Conservation (phyloP, 352 stramenopile genomes). For the Phytopythium ostracodes region DNA sequence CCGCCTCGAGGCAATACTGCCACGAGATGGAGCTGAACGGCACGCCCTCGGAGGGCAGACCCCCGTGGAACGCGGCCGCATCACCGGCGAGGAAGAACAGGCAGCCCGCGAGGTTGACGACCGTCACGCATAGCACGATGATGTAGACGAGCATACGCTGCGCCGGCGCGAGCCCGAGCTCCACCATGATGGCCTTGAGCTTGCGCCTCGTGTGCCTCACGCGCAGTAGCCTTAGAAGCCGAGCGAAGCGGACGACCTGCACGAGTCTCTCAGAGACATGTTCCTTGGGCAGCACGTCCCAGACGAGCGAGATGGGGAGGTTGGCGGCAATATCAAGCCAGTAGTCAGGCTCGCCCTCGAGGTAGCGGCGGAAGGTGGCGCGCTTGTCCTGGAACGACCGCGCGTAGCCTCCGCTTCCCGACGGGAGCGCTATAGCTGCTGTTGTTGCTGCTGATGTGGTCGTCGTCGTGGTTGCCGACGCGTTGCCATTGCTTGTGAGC, state of each 20-base stretch:
- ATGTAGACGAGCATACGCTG: constrained; percentile 49
- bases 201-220: constrained; percentile 32
- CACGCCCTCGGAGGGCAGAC: constrained; percentile 30
- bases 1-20: constrained; percentile 41
- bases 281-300: constrained; percentile 58
- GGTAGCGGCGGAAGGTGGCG: constrained; percentile 23
- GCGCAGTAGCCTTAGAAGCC: constrained; percentile 44
- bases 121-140: constrained; percentile 33
- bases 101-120: constrained; percentile 42
- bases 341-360: constrained; percentile 24
- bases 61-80: constrained; percentile 32
- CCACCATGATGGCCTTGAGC: constrained; percentile 40
- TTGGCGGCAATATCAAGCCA: constrained; percentile 12
- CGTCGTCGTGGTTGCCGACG: neutral
- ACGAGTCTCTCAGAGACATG: constrained; percentile 20
- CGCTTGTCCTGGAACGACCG: neutral
- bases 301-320: constrained; percentile 42
- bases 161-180: constrained; percentile 33
- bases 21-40: constrained; percentile 25
- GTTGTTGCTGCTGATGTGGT: neutral
- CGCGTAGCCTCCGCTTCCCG: neutral
- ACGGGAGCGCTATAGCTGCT: neutral
- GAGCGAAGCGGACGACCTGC: constrained; percentile 31
- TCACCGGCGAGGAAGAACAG: constrained; percentile 60
- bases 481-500: neutral